Evolutionary conservation across 345 rosid species (phyloP).

Genomic region (Aegle marmelos): DNA sequence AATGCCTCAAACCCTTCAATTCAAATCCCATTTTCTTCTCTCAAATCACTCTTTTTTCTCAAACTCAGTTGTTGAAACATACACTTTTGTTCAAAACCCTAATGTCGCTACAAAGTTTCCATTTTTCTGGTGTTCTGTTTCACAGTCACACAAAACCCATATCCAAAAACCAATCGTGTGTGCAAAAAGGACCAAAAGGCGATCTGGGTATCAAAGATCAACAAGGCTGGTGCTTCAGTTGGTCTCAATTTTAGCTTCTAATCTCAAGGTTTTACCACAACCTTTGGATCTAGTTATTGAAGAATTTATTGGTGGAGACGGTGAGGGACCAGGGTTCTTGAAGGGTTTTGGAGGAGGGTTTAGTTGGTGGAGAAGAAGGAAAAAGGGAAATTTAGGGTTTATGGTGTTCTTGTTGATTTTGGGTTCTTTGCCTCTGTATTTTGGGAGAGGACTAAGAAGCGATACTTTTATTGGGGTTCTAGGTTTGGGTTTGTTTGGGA

Average conservation of each 20-base stretch:
- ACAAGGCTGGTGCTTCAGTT: slow-evolving; percentile 28
- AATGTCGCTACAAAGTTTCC: slow-evolving; percentile 8
- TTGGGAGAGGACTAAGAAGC: slow-evolving; percentile 28
- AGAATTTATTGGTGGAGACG: slow-evolving; percentile 31
- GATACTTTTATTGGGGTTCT: slow-evolving; percentile 24
- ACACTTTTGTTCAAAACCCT: not conserved
- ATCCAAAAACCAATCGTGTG: slow-evolving; percentile 26
- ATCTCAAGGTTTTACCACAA: slow-evolving; percentile 41
- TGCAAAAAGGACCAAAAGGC: slow-evolving; percentile 34
- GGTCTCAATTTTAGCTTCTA: slow-evolving; percentile 32
- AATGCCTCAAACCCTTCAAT: slow-evolving; percentile 16
- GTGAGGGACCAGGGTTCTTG: slow-evolving; percentile 27
- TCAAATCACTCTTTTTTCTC: not conserved
- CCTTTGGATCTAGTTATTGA: slow-evolving; percentile 34
- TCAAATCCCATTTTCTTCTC: slow-evolving; percentile 19
- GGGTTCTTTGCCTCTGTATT: slow-evolving; percentile 24
- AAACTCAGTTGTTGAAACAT: slow-evolving; percentile 12
- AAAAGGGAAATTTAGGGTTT: slow-evolving; percentile 19
- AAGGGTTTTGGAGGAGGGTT: slow-evolving; percentile 37
- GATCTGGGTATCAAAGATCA: slow-evolving; percentile 29
- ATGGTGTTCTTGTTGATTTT: slow-evolving; percentile 17
- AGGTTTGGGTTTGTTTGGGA: slow-evolving; percentile 26
- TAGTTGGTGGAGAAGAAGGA: slow-evolving; percentile 37
- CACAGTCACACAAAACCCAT: slow-evolving; percentile 18
- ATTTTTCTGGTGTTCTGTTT: slow-evolving; percentile 1